Evolutionary conservation across 2,329 filamentous ascomycete genomes (phyloP), one percentile per base, ranked within the genome.

Genomic region (Xylaria sp.): DNA sequence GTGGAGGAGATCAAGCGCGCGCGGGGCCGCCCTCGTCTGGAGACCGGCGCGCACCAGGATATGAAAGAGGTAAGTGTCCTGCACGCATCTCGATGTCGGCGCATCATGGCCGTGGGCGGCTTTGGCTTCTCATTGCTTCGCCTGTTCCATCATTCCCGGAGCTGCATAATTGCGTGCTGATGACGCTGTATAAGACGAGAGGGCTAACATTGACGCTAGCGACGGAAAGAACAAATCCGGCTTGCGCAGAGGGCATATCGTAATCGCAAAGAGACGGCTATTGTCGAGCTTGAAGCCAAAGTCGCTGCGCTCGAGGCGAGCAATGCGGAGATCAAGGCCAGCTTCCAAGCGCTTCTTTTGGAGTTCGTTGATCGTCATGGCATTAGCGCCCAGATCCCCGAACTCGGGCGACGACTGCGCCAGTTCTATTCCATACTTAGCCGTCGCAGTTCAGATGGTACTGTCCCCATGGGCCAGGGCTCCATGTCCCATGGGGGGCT

Each of bases 231-330:
- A 4, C 92, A 96, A 71, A 94, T 96, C 64, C 86, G 92, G 23
- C 82, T 93, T 57, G 92, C 92, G 1, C 92, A 96, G 72, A 80
- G 91, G 65, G 91, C 91, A 0, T 96, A 96, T 70, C 85, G 92
- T 13, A 85, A 89, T 68, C 86, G 92, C 55, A 96, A 96, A 74
- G 92, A 96, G 70, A 87, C 83, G 19, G 89, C 89, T 4, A 93
- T 96, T 58, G 82, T 84, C 34, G 84, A 83, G 0, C 79, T 96
- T 9, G 87, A 91, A 70, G 81, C 83, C 57, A 82, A 87, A 62
- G 89, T 93, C 30, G 78, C 85, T 57, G 80, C 83, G 23, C 81
- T 95, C n/a, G 83, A 87, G 60, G 79, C 80, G 11, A 84, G 82
- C 19, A 88, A 92, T 61, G 82, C 89, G 58, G 83, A 88, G 66